Conservation (phyloP, 2,329 filamentous ascomycete species). For the Aplosporella prunicola region DNA sequence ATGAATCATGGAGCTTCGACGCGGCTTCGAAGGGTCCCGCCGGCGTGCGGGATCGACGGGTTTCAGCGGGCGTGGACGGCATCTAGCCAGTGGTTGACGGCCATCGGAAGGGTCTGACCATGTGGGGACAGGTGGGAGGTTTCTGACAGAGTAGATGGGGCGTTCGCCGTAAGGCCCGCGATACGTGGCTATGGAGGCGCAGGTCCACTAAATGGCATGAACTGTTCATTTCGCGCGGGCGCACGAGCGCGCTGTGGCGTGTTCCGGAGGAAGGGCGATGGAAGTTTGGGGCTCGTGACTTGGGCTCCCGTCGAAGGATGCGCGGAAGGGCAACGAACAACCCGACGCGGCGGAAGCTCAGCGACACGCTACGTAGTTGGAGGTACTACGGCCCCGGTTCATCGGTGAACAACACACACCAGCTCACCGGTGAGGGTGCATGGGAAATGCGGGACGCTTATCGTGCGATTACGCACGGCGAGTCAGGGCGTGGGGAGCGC, state of each 20-base stretch:
- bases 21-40: conserved; percentile 8
- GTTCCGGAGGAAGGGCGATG: conserved; percentile 7
- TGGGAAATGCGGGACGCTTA: neutral
- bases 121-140: conserved; percentile 9
- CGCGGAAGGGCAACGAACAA: too few relatives aligned
- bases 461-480: neutral
- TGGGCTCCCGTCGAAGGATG: too few relatives aligned
- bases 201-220: conserved; percentile 11
- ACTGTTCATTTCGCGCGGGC: conserved; percentile 10
- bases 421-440: too few relatives aligned
- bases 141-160: conserved; percentile 1
- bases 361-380: too few relatives aligned
- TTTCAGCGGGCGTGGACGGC: conserved; percentile 5
- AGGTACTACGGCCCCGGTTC: too few relatives aligned
- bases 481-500: conserved; percentile 6
- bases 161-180: conserved; percentile 6
- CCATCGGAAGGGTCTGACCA: conserved; percentile 9
- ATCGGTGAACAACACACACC: too few relatives aligned
- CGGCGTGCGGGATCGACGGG: conserved; percentile 8
- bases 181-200: conserved; percentile 11
- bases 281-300: conserved; percentile 4
- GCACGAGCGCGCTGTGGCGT: conserved; percentile 10
- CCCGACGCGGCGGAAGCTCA: conserved; percentile 6
- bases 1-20: conserved; percentile 8
- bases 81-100: conserved; percentile 1